Base-by-base conservation (phyloP, 164 flowering plant species). In the Umbilicus rupestris region DNA sequence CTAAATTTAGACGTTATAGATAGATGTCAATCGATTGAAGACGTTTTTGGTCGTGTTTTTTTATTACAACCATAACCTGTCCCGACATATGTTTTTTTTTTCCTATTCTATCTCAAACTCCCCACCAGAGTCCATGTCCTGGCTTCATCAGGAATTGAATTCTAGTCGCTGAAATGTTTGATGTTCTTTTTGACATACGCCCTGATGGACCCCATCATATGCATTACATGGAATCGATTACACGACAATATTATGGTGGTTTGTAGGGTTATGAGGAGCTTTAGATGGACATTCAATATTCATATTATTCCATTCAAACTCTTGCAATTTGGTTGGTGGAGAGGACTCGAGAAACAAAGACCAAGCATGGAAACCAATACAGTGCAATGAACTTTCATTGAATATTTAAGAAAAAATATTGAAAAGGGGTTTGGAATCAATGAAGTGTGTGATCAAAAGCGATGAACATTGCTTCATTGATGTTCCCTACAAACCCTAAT, bases 281-380 rank as follows among this genome's bases (percentile, higher is more conserved):
- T 35, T 35, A 0, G 37, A 35, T 35, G 37, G 37, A 35, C 37
- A 35, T 12, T 26, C 33, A 28, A 24, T 26, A 24, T 52, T 52
- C 59, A 28, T 55, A 55, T 55, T 55, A 55, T 55, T 55, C 33
- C 35, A 55, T 50, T 50, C 57, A 50, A 52, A 52, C 26, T 28
- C 31, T 55, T n/a, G 7, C 31, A 28, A 26, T 55, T 55, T 29
- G 60, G 60, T 28, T 55, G 33, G 60, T 55, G 60, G 33, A 55
- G 19, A 55, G 28, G 60, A 28, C 33, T 55, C 60, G 14, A 55
- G 0, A 55, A 55, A 26, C 11, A 19, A 55, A 52, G 31, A 29
- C 6, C 33, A 14, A 26, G 19, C 19, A 4, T 55, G 14, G 17
- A 55, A 29, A 55, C 60, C 33, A 55, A 14, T 33, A 17, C 22